Evolutionary conservation across 805 yeast genomes (phyloP).

Genomic region (Hagleromyces aurorensis): DNA sequence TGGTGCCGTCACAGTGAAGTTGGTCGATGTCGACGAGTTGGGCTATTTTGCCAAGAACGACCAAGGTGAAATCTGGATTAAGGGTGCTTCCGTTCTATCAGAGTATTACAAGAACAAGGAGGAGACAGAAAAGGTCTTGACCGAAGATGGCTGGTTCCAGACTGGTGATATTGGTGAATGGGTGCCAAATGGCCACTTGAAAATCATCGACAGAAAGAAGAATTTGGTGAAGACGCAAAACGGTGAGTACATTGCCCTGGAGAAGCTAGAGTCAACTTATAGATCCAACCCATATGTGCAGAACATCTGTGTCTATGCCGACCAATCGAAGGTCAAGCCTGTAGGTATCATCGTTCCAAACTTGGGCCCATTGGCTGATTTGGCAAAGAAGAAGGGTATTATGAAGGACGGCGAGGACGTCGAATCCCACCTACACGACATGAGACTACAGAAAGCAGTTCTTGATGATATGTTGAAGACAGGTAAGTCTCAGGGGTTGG

Average conservation of each 20-base stretch:
- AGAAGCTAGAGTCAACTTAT: constrained; percentile 85
- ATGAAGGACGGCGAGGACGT: constrained; percentile 42
- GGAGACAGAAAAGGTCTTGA: constrained; percentile 70
- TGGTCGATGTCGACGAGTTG: constrained; percentile 85
- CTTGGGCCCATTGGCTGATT: constrained; percentile 51
- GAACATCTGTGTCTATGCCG: constrained; percentile 92
- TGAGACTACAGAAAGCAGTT: constrained; percentile 47
- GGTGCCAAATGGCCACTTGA: constrained; percentile 71
- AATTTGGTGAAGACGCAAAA: constrained; percentile 91
- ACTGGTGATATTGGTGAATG: constrained; percentile 98
- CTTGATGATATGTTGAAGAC: constrained; percentile 57
- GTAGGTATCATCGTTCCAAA: constrained; percentile 84
- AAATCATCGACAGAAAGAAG: constrained; percentile 88
- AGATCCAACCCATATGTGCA: constrained; percentile 70
- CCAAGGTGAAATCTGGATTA: constrained; percentile 86
- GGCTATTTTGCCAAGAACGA: constrained; percentile 84
- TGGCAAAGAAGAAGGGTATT: constrained; percentile 51
- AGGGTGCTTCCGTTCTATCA: constrained; percentile 62
- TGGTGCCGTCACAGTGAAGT: constrained; percentile 78
- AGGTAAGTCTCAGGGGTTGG: constrained; percentile 72
- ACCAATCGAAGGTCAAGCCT: constrained; percentile 80
- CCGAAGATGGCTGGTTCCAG: constrained; percentile 86
- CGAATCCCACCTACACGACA: constrained; percentile 44
- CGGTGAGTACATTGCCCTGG: constrained; percentile 97
- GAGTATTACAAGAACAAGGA: constrained; percentile 78